Conservation (phyloP, 129 eudicot species). For the Chrysanthemum lavandulifolium region DNA sequence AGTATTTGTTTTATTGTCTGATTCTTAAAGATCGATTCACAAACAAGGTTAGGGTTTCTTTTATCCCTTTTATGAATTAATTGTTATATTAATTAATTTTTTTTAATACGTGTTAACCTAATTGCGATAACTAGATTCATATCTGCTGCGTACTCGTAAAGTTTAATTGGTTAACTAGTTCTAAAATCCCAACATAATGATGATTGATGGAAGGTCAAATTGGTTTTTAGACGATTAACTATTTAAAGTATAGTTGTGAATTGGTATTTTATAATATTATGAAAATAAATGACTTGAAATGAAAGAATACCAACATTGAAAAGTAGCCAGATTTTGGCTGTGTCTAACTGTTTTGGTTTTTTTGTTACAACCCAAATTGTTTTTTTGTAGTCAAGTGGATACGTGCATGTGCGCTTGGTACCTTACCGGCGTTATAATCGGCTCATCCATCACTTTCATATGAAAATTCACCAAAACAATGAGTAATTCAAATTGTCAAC, state of each 20-base stretch:
- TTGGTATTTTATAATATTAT: background rate
- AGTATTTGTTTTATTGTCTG: too few species aligned
- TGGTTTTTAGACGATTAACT: too few species aligned
- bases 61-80: too few species aligned
- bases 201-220: too few species aligned
- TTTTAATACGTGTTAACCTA: too few species aligned
- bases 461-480: background rate
- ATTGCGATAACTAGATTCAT: too few species aligned
- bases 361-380: slow-evolving; percentile 20
- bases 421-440: slow-evolving; percentile 38
- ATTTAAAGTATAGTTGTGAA: background rate
- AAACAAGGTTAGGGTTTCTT: too few species aligned
- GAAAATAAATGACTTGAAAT: background rate
- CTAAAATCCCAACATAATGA: too few species aligned
- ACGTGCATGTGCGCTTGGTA: slow-evolving; percentile 31
- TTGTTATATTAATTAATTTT: too few species aligned
- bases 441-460: slow-evolving; percentile 32
- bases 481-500: background rate
- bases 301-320: slow-evolving; percentile 11
- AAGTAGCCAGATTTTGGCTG: slow-evolving; percentile 20
- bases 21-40: too few species aligned
- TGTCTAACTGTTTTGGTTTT: slow-evolving; percentile 14
- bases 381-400: slow-evolving; percentile 19
- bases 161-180: too few species aligned
- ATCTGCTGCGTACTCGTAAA: too few species aligned